phyloP scores from a whole-genome alignment of 176 grass and related monocot species.

The Rhipidocladum racemiflorum region DNA sequence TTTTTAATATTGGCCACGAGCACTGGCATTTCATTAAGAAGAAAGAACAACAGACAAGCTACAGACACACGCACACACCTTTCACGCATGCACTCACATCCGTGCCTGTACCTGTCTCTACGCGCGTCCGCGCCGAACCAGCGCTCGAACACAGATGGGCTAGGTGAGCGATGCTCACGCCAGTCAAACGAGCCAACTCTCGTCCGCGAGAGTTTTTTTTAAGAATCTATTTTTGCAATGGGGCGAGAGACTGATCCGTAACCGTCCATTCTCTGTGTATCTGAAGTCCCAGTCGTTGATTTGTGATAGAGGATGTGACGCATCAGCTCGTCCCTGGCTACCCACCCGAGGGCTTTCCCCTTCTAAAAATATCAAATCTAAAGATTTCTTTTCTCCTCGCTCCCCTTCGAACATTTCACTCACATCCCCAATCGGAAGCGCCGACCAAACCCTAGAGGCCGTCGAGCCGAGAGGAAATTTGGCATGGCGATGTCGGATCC shows the following conservation, averaged over 20 bases:
- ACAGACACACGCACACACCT: no score
- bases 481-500: slow-evolving; percentile 33
- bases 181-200: no score
- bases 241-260: background rate
- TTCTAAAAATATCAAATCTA: slow-evolving; percentile 35
- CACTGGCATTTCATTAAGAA: no score
- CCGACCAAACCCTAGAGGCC: slow-evolving; percentile 36
- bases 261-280: background rate
- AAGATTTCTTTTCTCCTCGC: background rate
- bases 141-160: no score
- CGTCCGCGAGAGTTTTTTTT: no score
- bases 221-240: no score
- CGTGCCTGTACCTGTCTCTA: no score
- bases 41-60: no score
- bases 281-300: slow-evolving; percentile 2
- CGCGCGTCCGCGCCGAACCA: no score
- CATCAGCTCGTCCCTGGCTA: background rate
- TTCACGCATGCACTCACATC: no score
- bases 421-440: slow-evolving; percentile 19
- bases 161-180: no score
- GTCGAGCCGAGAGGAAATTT: background rate
- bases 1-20: no score
- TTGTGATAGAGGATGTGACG: slow-evolving; percentile 27
- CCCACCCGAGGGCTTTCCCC: background rate
- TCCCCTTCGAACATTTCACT: background rate